Conservation (phyloP, 176 grass and related monocot genomes). For the Triticum timopheevii region DNA sequence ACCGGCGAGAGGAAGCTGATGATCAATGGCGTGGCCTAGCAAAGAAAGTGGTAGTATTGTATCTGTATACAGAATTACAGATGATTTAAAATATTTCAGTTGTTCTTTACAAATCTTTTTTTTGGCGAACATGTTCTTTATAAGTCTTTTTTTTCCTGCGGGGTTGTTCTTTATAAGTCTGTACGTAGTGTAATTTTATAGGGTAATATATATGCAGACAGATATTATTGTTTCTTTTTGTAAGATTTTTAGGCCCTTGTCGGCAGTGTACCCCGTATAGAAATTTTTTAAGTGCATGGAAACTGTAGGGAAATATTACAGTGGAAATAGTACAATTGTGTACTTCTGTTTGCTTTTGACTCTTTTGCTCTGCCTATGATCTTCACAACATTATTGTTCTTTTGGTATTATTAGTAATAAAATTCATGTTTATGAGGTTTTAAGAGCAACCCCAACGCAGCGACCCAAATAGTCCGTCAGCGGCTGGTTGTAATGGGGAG, state of each 20-base stretch:
- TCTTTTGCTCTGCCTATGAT: not conserved
- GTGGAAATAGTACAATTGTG: not conserved
- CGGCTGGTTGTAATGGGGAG: too few species aligned
- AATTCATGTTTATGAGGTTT: too few species aligned
- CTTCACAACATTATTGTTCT: too few species aligned
- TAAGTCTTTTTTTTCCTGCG: too few species aligned
- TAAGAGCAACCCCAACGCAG: too few species aligned
- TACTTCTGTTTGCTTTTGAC: not conserved
- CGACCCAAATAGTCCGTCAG: too few species aligned
- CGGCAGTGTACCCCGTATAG: not conserved
- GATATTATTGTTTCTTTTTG: not conserved
- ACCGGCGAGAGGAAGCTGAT: not conserved
- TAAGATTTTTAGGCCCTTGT: not conserved
- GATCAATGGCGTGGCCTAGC: not conserved
- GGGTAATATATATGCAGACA: not conserved
- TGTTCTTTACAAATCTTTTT: not conserved
- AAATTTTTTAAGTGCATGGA: not conserved
- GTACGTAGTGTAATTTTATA: not conserved
- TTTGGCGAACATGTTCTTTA: not conserved
- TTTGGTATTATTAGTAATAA: too few species aligned
- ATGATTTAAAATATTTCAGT: not conserved
- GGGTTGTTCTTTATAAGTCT: not conserved
- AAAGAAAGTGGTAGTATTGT: not conserved
- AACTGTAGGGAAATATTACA: not conserved
- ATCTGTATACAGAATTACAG: not conserved